Conservation (phyloP, 495 filamentous ascomycete genomes). For the Geopyxis carbonaria region DNA sequence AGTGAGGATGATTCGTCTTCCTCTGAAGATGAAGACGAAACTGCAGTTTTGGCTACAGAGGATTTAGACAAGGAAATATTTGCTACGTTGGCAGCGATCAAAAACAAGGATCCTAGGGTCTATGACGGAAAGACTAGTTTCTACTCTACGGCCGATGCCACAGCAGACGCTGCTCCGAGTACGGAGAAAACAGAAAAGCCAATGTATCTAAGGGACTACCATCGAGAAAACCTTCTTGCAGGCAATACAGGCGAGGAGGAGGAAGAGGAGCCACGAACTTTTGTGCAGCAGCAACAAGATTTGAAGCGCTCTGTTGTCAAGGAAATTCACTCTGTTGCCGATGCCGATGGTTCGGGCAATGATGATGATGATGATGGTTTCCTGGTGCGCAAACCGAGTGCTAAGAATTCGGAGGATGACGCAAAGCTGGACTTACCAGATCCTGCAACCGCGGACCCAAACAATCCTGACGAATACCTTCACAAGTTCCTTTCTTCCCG, state of each 20-base stretch:
- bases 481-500: conserved; percentile 77
- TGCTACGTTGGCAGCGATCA: conserved; percentile 69
- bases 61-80: conserved; percentile 73
- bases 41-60: conserved; percentile 63
- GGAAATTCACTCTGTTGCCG: conserved; percentile 54
- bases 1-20: conserved; percentile 38
- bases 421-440: conserved; percentile 31
- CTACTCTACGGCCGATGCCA: conserved; percentile 46
- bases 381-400: conserved; percentile 37
- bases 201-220: conserved; percentile 77
- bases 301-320: conserved; percentile 58
- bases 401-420: conserved; percentile 24
- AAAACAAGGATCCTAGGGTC: conserved; percentile 71
- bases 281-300: conserved; percentile 68
- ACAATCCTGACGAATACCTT: conserved; percentile 76
- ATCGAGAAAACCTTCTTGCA: conserved; percentile 64
- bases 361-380: conserved; percentile 56
- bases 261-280: conserved; percentile 42
- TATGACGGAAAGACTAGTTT: conserved; percentile 68
- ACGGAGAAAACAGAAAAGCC: conserved; percentile 53
- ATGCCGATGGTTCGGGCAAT: conserved; percentile 29
- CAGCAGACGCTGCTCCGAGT: conserved; percentile 28
- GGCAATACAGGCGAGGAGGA: conserved; percentile 38
- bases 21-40: conserved; percentile 74
- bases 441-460: conserved; percentile 46